Evolutionary conservation across 768 basidiomycete species (phyloP), one percentile per base, ranked within the genome.

Genomic region (Podaxis rugospora): DNA sequence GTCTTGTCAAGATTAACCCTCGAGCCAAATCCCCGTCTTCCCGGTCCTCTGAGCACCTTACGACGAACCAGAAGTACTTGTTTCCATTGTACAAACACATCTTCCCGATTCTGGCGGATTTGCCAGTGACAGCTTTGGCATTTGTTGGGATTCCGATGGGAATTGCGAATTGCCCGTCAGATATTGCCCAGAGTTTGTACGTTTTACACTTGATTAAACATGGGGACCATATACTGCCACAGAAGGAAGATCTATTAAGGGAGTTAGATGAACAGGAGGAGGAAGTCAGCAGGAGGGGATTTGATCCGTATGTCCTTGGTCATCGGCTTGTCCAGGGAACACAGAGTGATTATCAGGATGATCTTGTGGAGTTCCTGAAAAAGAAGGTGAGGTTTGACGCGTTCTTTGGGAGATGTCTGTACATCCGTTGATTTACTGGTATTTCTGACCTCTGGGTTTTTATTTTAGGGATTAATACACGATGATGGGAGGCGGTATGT

Each of bases 61-160:
- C 44, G 49, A 28, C 63, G 53, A 37, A 59, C 59, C 10, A 50
- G 51, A 46, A 52, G 0, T 84, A 86, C 65, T 76, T 87, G 42
- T 83, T 81, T 67, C 85, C 86, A 1, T 68, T 86, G 4, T 75
- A 83, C 66, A 68, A 72, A 27, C 81, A 84, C 68, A 78, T 85
- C 25, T 77, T 88, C 63, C 81, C 80, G 13, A 70, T 85, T 44
- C 75, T 77, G n/a, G 66, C 77, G 4, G 66, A 69, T 6, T 71
- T 81, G 55, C 84, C 84, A 0, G 68, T 76, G 1, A 83, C 77
- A 40, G 81, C 83, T 14, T 77, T 86, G 23, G 75, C 81, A 4
- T 84, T 87, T 68, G 72, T 85, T 60, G 83, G 84, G 1, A 73
- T 85, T 2, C 83, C 83, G 1, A 73, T 77, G 3, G 67, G 74